phyloP scores from a whole-genome alignment of 148 eudicot genomes.

The Fagopyrum tataricum region DNA sequence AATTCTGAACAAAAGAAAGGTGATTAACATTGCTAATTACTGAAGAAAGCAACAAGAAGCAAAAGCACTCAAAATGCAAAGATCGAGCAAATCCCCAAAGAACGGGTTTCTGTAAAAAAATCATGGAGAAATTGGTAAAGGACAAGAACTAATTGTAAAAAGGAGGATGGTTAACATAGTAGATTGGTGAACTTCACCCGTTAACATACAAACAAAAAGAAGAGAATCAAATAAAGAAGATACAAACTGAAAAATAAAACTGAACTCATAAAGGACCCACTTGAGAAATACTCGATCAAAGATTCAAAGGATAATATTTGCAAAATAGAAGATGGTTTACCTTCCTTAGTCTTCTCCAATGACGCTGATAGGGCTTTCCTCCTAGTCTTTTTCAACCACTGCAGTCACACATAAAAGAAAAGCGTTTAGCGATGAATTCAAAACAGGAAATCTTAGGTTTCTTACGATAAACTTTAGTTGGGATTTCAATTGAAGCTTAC shows the following conservation, averaged over 20 bases:
- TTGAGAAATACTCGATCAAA: neutral
- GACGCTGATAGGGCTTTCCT: slow-evolving; percentile 93
- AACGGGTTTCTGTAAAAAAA: neutral
- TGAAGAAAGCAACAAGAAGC: neutral
- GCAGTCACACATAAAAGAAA: slow-evolving; percentile 15
- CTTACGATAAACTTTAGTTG: neutral
- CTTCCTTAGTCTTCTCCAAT: slow-evolving; percentile 93
- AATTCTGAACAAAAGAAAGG: slow-evolving; percentile 40
- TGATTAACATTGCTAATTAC: neutral
- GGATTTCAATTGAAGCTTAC: slow-evolving; percentile 26
- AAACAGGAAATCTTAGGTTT: neutral
- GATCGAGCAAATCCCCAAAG: neutral
- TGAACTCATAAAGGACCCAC: neutral
- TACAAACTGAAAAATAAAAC: neutral
- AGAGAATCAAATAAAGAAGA: neutral
- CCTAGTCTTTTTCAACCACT: slow-evolving; percentile 95
- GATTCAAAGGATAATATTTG: neutral
- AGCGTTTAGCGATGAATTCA: neutral
- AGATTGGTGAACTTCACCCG: neutral
- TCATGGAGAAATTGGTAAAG: neutral
- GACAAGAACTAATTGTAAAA: neutral
- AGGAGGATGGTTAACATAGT: neutral
- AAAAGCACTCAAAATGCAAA: neutral
- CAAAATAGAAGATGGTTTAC: slow-evolving; percentile 20
- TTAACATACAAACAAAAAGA: neutral